Evolutionary conservation across 2,329 filamentous ascomycete genomes (phyloP), one percentile per base, ranked within the genome.

Genomic region (Microdochium nivale): DNA sequence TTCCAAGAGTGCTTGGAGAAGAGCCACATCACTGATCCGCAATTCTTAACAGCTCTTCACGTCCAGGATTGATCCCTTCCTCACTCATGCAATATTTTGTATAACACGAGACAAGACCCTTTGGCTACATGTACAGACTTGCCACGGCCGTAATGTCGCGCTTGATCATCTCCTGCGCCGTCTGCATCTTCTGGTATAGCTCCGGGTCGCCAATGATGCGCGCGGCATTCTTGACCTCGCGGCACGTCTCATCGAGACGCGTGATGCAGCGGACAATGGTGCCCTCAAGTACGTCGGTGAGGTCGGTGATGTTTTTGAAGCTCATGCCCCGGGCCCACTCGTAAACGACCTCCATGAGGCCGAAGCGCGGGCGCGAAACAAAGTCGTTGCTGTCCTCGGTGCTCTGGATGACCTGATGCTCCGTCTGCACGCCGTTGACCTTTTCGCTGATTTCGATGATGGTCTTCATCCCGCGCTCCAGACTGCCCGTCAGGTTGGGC

Each of bases 321-420:
- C 88, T 92, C 90, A 97, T 97, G 25, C 94, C 94, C 49, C 90
- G 78, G 10, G 94, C 94, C 94, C 94, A 99, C 69, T 99, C 94
- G 66, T 97, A 96, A 32, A 99, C 95, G 0, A 99, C 94, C 69
- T 99, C 94, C 66, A 96, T 90, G 52, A 99, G 79, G 1, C 92
- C 94, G 65, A 99, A 99, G 10, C 92, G 81, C 2, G 91, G 90
- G 51, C 86, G 80, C 54, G 84, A 90, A 33, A 88, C 87, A 63
- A 96, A 96, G 68, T 97, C 92, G 62, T 95, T 96, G 53, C 86
- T 87, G 65, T 96, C 92, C 51, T 97, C 92, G 1, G 86, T 80
- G 0, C 88, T 88, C 53, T 95, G 81, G 53, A 97, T 92, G 27
- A 99, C 92, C 70, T 99, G 94, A 63, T 95, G 86, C 54, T 88